Conservation (phyloP, 2,329 filamentous ascomycete genomes). For the Phaeoacremonium minimum region DNA sequence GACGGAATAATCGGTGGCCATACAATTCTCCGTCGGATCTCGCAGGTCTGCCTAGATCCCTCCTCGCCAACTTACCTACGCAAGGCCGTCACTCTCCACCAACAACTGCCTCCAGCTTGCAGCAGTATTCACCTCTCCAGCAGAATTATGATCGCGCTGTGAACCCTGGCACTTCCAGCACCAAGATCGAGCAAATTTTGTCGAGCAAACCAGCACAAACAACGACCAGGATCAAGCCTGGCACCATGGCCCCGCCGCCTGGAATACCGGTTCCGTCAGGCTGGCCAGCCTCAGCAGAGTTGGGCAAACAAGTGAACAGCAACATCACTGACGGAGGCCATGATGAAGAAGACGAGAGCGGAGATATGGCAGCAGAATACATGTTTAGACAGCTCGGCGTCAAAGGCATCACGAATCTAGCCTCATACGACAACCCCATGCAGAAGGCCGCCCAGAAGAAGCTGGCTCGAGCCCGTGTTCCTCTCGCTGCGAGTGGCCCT, state of each 20-base stretch:
- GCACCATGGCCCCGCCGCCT: too few species aligned
- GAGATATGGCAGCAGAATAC: too few species aligned
- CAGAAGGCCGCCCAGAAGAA: constrained; percentile 46
- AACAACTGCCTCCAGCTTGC: constrained; percentile 16
- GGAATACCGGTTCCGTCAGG: too few species aligned
- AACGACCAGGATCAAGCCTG: too few species aligned
- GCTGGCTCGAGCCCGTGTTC: constrained; percentile 21
- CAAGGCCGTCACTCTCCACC: constrained; percentile 17
- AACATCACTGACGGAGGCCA: too few species aligned
- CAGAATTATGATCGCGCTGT: constrained; percentile 50
- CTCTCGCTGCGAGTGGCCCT: neutral
- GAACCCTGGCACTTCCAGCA: constrained; percentile 33
- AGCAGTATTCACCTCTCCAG: constrained; percentile 46
- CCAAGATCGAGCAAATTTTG: too few species aligned
- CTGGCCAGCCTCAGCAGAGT: too few species aligned
- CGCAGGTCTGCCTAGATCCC: constrained; percentile 28
- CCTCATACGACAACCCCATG: constrained; percentile 51
- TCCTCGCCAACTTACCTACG: constrained; percentile 29
- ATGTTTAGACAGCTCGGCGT: too few species aligned
- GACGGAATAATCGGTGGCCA: constrained; percentile 38
- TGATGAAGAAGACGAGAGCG: too few species aligned
- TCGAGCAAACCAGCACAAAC: too few species aligned
- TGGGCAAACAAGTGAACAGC: too few species aligned
- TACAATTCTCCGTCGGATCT: constrained; percentile 23
- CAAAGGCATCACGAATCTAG: constrained; percentile 48